Evolutionary conservation across 2,329 filamentous ascomycete genomes (phyloP), one percentile per base, ranked within the genome.

Genomic region (Hypocrella siamensis): DNA sequence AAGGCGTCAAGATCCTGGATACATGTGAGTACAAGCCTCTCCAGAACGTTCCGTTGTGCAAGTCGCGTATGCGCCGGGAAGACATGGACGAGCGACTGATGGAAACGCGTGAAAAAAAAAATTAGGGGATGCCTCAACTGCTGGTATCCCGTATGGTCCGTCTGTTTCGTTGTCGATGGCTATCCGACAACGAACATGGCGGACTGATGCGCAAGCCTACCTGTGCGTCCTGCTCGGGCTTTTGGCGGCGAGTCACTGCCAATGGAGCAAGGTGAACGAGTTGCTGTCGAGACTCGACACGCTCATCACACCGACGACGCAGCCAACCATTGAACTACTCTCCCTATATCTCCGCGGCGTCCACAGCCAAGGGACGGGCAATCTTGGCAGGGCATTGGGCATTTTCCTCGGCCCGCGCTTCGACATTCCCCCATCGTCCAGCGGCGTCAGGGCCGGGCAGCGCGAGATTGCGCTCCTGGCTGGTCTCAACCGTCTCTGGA

Each of bases 311-410:
- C 52, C 53, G 19, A 51, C 49, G 38, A 56, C 44, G 38, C 60
- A 58, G 47, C 57, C 46, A 39, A 61, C 60, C 3, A 36, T 58
- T 15, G 45, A 45, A 19, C 28, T 72, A 21, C 61, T 81, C 28
- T 62, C 70, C 6, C 58, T 70, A 27, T 94, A 94, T 51, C 70
- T 93, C 14, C 62, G 67, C 1, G 86, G 79, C 1, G 68, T 81
- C 6, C 79, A 84, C 42, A 62, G 75, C 32, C 88, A 94, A 57
- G 81, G 78, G 14, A 76, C 67, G 5, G 85, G 84, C 12, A 66
- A 84, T 39, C 62, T 90, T 2, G 58, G 70, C n/a, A 57, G 59
- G 3, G 85, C 88, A 4, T 57, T 85, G 11, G 43, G 59, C 4
- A 65, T 77, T 8, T 93, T 82, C 52, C 65, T 70, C 37, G 66